Base-by-base conservation (phyloP, 1,284 basidiomycete species). In the Cryptococcus sp. region DNA sequence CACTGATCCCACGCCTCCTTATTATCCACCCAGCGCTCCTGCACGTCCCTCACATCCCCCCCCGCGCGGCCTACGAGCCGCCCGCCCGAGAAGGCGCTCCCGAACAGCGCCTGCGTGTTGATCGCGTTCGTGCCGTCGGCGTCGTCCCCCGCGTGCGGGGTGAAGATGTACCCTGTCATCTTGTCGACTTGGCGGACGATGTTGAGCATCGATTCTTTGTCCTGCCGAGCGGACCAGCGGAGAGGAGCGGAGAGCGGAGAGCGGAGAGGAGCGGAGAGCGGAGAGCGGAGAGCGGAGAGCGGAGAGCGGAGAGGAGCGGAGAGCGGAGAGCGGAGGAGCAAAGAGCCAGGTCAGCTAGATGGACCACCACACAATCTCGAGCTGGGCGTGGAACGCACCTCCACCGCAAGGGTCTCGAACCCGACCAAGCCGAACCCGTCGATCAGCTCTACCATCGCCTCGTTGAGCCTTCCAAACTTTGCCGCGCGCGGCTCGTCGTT, bases 371-470 rank as follows among this genome's bases (percentile, higher is more conserved):
- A 28, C 16, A 28, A 13, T 6, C 9, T 15, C 0, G 2, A 39
- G 13, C 51, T 37, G 23, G 21, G n/a, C 33, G 39, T n/a, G 13
- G 13, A 33, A 57, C 82, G 55, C 63, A 89, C 89, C 81, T 97
- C 93, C 15, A 97, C 91, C 0, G 93, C 94, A 0, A 99, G 82
- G 0, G 96, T 98, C 78, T 98, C 95, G 68, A 99, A 98, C 0
- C 89, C 88, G 24, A 98, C 93, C 12, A 98, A 82, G n/a, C 87
- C 83, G 73, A 87, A 98, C 71, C 98, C 95, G 72, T 98, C 93
- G 38, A 98, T 85, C 21, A 98, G 77, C 36, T 90, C 93, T 60
- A 90, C 88, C 70, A 98, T 87, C 0, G 89, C 87, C 81, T 87
- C 85, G 73, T 97, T 98, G 45, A 98, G 79, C 15, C 85, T 85